phyloP scores from a whole-genome alignment of 345 rosid species.

The Aquilaria sinensis region DNA sequence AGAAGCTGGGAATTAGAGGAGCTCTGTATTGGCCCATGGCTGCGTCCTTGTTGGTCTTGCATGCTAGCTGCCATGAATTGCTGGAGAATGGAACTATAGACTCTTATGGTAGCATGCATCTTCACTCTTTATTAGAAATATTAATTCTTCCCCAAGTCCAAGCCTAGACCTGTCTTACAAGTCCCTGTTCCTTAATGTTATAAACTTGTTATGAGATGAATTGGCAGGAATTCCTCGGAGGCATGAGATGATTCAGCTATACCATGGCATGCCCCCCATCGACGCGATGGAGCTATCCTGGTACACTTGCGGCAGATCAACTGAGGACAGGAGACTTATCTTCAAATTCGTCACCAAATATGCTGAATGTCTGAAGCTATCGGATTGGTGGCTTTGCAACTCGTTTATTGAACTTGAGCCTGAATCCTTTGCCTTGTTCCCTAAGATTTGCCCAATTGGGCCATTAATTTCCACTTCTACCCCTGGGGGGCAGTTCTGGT shows the following conservation, averaged over 20 bases:
- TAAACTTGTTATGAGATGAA: too few relatives aligned
- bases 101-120: neutral
- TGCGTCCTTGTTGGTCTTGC: neutral
- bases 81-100: slow-evolving; percentile 9
- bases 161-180: too few relatives aligned
- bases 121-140: too few relatives aligned
- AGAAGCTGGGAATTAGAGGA: slow-evolving; percentile 7
- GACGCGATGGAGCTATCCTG: neutral
- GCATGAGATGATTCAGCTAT: slow-evolving; percentile 6
- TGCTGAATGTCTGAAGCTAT: neutral
- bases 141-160: too few relatives aligned
- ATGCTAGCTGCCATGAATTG: neutral
- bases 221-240: slow-evolving; percentile 9
- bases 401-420: slow-evolving; percentile 1
- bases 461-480: neutral
- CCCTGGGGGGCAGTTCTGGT: neutral
- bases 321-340: neutral
- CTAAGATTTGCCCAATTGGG: neutral
- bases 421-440: slow-evolving; percentile 2
- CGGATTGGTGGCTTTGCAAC: slow-evolving; percentile 9
- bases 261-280: neutral
- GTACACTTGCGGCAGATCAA: neutral
- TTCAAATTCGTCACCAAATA: neutral
- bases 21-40: slow-evolving; percentile 11
- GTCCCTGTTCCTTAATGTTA: too few relatives aligned